These are phyloP conservation scores for Tetracladium setigerum DNA, from an alignment of 495 filamentous ascomycete species.

Conservation along the genomic window DNA sequence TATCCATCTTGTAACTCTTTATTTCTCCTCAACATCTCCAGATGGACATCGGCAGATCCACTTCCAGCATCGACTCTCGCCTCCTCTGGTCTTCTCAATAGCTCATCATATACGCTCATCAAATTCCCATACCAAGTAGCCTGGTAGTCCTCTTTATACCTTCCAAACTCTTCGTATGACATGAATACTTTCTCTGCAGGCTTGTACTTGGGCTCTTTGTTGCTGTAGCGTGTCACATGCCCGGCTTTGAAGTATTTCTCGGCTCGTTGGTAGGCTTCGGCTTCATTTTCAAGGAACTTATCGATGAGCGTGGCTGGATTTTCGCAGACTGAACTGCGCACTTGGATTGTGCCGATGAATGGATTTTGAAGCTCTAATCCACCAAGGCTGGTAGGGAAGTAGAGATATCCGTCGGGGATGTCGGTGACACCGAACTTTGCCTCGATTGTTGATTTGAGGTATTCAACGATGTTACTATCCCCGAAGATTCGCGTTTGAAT, in stretches of 20 bases:
- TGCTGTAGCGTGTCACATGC: constrained; percentile 10
- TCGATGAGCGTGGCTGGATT: constrained; percentile 37
- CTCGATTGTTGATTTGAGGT: constrained; percentile 46
- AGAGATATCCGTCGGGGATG: constrained; percentile 63
- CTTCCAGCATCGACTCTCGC: constrained; percentile 8
- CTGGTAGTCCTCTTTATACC: constrained; percentile 41
- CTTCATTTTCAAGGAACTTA: constrained; percentile 36
- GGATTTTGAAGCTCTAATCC: constrained; percentile 51
- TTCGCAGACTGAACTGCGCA: constrained; percentile 43
- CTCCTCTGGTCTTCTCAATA: constrained; percentile 9
- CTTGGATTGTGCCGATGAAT: constrained; percentile 43
- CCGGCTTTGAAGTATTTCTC: constrained; percentile 39
- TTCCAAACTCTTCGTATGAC: constrained; percentile 44
- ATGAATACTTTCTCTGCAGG: constrained; percentile 37
- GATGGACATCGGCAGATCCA: constrained; percentile 30
- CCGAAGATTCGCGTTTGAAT: constrained; percentile 52
- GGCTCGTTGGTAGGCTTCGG: constrained; percentile 34
- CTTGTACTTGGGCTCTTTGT: constrained; percentile 13
- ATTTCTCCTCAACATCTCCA: constrained; percentile 52
- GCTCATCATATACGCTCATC: constrained; percentile 9
- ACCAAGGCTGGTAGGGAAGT: constrained; percentile 53
- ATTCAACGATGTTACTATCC: constrained; percentile 46
- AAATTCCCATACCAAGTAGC: constrained; percentile 14
- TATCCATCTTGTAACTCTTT: constrained; percentile 50
- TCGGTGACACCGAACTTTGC: constrained; percentile 45